Evolutionary conservation across 768 basidiomycete species (phyloP), one percentile per base, ranked within the genome.

Genomic region (Tephrocybe sp.): DNA sequence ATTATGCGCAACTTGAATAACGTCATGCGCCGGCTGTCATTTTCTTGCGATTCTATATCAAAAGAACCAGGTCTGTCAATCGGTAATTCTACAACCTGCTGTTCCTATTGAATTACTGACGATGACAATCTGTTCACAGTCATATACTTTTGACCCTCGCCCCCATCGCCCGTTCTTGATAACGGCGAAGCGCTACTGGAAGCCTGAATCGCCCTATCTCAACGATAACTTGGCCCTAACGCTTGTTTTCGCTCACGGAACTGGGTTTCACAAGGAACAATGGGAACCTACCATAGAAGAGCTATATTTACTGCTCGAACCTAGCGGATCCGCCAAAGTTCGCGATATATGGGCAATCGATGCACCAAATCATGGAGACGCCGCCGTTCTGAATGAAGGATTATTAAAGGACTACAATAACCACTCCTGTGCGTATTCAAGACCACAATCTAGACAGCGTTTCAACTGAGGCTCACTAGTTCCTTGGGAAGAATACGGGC

Each of bases 241-340:
- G 0, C 62, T 81, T 23, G 59, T 82, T 27, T 71, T 80, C 43
- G 60, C 77, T 1, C 81, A 83, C 54, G 79, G 73, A 6, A 79
- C 76, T 1, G 73, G 80, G 0, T 79, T 76, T 57, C 76, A 76
- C 57, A 82, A 82, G 53, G 81, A 82, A 55, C 69, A 69, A 15
- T 82, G 78, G 77, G 80, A 82, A 52, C 79, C 81, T 0, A 70
- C 72, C 0, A 63, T 83, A 2, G 74, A 77, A 7, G 74, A 78
- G 7, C 58, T 82, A 13, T 73, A 68, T 41, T 40, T 72, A 1
- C 47, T 72, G 4, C 58, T 49, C 1, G 31, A 43, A 4, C 41
- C 59, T 12, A 21, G 47, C n/a, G 50, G 57, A 1, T 27, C 44
- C 8, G 53, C 66, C 11, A 73, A 69, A 58, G 68, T 80, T 21